phyloP scores from a whole-genome alignment of 257 asterid species.

The Solanum arcanum region DNA sequence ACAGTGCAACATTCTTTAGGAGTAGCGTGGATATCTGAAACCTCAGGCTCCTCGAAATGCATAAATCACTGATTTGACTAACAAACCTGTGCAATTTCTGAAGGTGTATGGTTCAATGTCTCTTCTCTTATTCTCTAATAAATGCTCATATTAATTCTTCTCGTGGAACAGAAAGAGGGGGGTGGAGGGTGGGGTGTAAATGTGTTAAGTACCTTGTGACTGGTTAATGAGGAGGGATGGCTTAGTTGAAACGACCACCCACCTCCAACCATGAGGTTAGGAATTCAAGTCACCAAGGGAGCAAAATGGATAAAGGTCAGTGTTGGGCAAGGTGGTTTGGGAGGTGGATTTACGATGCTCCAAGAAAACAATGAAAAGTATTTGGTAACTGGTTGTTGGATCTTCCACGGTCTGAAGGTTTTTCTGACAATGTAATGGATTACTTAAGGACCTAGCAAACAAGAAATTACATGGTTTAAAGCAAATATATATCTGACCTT shows the following conservation, averaged over 20 bases:
- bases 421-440: background rate
- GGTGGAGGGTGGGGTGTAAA: background rate
- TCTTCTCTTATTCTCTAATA: background rate
- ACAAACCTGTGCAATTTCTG: background rate
- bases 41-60: slow-evolving; percentile 6
- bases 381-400: background rate
- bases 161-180: background rate
- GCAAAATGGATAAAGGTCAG: background rate
- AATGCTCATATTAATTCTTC: background rate
- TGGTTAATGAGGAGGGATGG: background rate
- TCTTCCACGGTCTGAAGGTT: background rate
- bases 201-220: background rate
- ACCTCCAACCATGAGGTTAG: background rate
- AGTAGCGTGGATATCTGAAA: slow-evolving; percentile 1
- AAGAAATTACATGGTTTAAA: background rate
- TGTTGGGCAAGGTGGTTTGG: background rate
- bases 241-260: background rate
- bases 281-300: background rate
- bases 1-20: slow-evolving; percentile 6
- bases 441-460: background rate
- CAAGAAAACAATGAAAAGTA: background rate
- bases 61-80: background rate
- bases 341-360: background rate
- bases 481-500: background rate
- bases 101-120: background rate